phyloP scores from a whole-genome alignment of 2,329 filamentous ascomycete genomes.

The Fusarium veterinarium region DNA sequence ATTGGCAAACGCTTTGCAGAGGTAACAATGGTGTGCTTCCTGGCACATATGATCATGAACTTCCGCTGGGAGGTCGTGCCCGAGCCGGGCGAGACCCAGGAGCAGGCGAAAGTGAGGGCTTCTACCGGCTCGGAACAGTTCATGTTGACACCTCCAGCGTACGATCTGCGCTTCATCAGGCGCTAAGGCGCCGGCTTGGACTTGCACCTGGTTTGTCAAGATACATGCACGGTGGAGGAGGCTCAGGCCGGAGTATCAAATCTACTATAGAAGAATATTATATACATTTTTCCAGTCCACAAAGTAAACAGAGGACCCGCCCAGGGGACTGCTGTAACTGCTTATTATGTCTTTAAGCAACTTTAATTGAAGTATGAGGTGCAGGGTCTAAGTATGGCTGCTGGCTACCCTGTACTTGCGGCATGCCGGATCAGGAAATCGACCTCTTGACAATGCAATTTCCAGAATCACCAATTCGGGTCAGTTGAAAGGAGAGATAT shows the following conservation, averaged over 20 bases:
- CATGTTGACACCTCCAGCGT: not conserved
- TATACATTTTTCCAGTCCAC: fast-evolving
- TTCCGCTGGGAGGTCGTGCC: not conserved
- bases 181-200: not conserved
- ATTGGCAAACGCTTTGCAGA: not conserved
- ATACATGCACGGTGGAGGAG: not conserved
- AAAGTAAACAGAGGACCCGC: no score
- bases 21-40: not conserved
- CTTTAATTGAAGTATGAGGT: not conserved
- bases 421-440: fast-evolving
- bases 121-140: not conserved
- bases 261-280: not conserved
- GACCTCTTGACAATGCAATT: not conserved
- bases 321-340: not conserved
- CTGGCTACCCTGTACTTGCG: not conserved
- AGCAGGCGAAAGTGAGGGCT: not conserved
- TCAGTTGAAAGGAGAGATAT: fast-evolving
- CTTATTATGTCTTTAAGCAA: not conserved
- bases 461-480: fast-evolving
- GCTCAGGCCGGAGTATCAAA: fast-evolving
- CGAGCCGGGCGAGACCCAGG: not conserved
- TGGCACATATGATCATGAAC: not conserved
- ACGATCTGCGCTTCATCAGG: not conserved
- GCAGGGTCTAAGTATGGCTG: fast-evolving
- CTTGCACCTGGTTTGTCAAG: fast-evolving